Base-by-base conservation (phyloP, 2,329 filamentous ascomycete species). In the Pleomassaria siparia region DNA sequence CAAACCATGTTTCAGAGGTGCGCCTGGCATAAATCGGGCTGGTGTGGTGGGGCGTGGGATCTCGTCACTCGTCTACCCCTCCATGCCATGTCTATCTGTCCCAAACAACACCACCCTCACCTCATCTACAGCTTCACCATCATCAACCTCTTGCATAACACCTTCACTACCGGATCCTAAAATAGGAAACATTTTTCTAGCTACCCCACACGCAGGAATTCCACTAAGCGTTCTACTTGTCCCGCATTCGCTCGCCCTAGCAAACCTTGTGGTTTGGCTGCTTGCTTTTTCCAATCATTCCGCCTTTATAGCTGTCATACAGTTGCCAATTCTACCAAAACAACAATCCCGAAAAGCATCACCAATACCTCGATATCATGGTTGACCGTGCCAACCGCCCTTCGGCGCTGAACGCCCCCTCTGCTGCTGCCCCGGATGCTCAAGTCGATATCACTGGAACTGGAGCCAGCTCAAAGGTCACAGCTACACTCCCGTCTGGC, bases 371-470 rank as follows among this genome's bases (percentile, higher is more conserved):
- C 50, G 40, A 41, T 50, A 24, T 51, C 42, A 88, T 87, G 82
- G 87, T 95, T 74, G 90, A 95, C 67, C 86, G 91, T 70, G 83
- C 85, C 58, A 89, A 95, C 75, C 94, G 90, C 70, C 86, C 88
- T 30, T 83, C 92, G 63, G 83, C 88, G 44, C 79, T 89, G 54
- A 66, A 59, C 42, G 67, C 67, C 22, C 64, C 69, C 35, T 86
- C 88, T 7, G 86, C 88, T 7, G 84, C 84, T 43, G 80, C 86
- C 13, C 68, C 68, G 16, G 71, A 69, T 39, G 84, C 89, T 13
- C 87, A 91, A 40, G 88, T 92, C 26, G 83, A 86, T 55, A 87
- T 96, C 64, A 83, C 83, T 69, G 84, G 91, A 64, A 82, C 84
- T 22, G 81, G 88, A 61, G 83, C 84, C 66, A 85, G 85, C 71